Percentiles rank a stretch among this genome's conserved stretches.
phyloP scores from a whole-genome alignment of 495 filamentous ascomycete species.

The Podospora pseudocomata region DNA sequence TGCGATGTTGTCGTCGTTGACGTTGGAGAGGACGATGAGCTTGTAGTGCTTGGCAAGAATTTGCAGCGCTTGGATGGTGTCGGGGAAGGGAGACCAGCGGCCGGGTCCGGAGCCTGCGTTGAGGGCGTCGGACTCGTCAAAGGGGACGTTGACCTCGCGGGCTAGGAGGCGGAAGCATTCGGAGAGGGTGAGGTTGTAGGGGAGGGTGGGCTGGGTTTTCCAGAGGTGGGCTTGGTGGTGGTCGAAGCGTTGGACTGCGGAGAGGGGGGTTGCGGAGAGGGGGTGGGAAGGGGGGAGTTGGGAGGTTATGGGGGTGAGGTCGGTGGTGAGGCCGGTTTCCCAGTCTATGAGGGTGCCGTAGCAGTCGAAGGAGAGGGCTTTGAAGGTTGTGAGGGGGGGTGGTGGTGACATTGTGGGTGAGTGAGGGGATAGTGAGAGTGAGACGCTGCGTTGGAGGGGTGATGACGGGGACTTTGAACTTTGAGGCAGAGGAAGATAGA shows the following conservation, averaged over 20 bases:
- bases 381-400: conserved; percentile 31
- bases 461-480: no score
- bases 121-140: conserved; percentile 27
- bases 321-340: conserved; percentile 45
- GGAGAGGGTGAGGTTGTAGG: conserved; percentile 56
- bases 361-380: conserved; percentile 71
- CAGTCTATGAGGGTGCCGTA: conserved; percentile 82
- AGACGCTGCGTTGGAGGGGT: neutral
- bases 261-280: conserved; percentile 35
- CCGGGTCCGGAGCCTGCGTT: conserved; percentile 55
- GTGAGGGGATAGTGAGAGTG: neutral
- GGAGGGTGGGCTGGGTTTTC: conserved; percentile 46
- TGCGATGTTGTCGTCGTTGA: conserved; percentile 60
- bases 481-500: neutral
- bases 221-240: conserved; percentile 39
- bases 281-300: conserved; percentile 42
- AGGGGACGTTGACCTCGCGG: conserved; percentile 37
- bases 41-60: conserved; percentile 58
- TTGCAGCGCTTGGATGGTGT: conserved; percentile 58
- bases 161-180: conserved; percentile 49
- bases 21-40: conserved; percentile 69
- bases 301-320: conserved; percentile 41
- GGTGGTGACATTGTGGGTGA: conserved; percentile 10
- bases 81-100: conserved; percentile 61
- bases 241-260: conserved; percentile 35